Evolutionary conservation across 805 yeast species (phyloP).

Genomic region (Zygotorulaspora sp.): DNA sequence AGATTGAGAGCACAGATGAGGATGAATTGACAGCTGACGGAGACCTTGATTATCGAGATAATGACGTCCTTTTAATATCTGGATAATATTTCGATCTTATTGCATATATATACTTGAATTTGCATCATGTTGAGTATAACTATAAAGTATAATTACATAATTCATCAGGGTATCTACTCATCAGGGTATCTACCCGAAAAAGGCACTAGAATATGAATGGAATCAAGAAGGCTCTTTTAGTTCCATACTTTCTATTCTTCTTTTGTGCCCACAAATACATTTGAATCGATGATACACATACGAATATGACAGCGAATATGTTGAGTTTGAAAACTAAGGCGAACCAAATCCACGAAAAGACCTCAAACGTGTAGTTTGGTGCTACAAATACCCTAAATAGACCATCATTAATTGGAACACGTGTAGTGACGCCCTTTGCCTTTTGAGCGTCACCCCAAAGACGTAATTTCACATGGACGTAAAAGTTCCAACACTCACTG

Average conservation of each 20-base stretch:
- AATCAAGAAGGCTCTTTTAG: conserved; percentile 68
- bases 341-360: conserved; percentile 66
- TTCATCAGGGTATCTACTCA: neutral
- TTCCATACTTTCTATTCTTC: conserved; percentile 78
- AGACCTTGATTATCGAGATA: conserved; percentile 20
- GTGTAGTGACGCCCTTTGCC: conserved; percentile 33
- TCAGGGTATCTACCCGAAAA: neutral
- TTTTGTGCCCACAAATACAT: conserved; percentile 91
- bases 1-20: conserved; percentile 28
- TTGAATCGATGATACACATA: conserved; percentile 65
- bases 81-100: conserved; percentile 8
- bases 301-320: conserved; percentile 69
- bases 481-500: conserved; percentile 68
- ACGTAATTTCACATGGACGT: conserved; percentile 65
- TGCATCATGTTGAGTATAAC: neutral
- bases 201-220: conserved; percentile 59
- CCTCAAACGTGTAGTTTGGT: conserved; percentile 92
- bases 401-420: conserved; percentile 62
- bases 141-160: neutral
- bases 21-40: conserved; percentile 21
- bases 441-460: conserved; percentile 39
- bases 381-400: conserved; percentile 78
- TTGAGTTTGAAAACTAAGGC: conserved; percentile 66
- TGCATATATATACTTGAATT: neutral
- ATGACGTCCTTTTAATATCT: conserved; percentile 27